Conservation (phyloP, 2,329 filamentous ascomycete genomes). For the Chaetomiaceae sp. region DNA sequence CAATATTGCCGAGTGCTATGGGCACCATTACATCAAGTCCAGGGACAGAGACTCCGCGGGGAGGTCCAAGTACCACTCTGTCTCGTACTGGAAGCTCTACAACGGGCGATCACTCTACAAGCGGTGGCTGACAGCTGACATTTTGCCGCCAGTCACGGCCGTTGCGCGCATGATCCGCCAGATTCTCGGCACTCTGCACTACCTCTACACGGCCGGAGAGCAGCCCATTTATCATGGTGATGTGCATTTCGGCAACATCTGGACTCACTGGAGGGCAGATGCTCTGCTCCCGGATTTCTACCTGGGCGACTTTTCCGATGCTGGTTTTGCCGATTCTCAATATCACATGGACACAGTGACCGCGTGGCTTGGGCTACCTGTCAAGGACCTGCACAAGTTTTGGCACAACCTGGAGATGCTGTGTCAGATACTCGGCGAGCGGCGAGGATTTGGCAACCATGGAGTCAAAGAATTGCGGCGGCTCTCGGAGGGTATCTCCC, state of each 20-base stretch:
- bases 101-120: background rate
- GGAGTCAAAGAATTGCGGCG: background rate
- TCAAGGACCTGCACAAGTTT: background rate
- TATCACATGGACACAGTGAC: too few species aligned
- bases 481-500: background rate
- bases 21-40: constrained; percentile 8
- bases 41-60: background rate
- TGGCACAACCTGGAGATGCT: background rate
- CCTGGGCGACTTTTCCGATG: constrained; percentile 8
- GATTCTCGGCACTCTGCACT: constrained; percentile 6
- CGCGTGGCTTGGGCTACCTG: too few species aligned
- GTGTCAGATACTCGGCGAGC: background rate
- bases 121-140: background rate
- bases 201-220: constrained; percentile 6
- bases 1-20: constrained; percentile 1
- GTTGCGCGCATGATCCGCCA: constrained; percentile 10
- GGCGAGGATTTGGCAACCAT: background rate
- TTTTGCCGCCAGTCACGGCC: background rate
- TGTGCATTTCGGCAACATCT: constrained; percentile 5
- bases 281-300: constrained; percentile 10
- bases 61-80: background rate
- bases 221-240: constrained; percentile 3
- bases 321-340: background rate
- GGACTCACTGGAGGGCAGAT: background rate
- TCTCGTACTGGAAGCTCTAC: constrained; percentile 15